phyloP scores from a whole-genome alignment of 441 rosid species.

The Rhodomyrtus psidioides region DNA sequence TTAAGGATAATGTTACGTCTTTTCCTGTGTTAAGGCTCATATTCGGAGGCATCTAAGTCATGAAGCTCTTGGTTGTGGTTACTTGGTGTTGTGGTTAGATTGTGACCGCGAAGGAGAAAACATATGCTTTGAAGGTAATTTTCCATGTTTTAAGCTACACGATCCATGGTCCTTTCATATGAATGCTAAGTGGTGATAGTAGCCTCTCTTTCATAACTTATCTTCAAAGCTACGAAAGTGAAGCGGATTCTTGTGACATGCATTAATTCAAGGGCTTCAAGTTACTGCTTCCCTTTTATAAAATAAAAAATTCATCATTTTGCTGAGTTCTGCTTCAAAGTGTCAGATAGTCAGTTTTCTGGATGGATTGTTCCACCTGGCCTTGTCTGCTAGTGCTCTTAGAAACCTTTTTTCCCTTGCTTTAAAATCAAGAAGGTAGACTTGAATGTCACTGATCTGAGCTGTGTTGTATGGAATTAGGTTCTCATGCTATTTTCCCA shows the following conservation, averaged over 20 bases:
- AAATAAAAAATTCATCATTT: background rate
- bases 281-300: background rate
- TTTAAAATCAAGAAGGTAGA: background rate
- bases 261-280: background rate
- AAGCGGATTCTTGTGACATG: background rate
- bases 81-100: conserved; percentile 91
- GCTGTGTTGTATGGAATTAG: background rate
- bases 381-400: background rate
- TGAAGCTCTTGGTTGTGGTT: conserved; percentile 79
- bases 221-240: background rate
- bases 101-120: conserved; percentile 99
- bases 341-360: background rate
- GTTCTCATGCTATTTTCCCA: background rate
- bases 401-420: background rate
- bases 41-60: conserved; percentile 74
- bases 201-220: background rate
- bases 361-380: background rate
- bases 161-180: background rate
- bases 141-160: background rate
- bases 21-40: conserved; percentile 50
- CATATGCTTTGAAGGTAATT: conserved; percentile 90
- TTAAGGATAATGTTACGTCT: background rate
- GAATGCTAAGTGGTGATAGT: background rate
- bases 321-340: background rate
- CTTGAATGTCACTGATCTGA: background rate